A percentile compares a stretch with the other conserved stretches of the same genome.
Conservation (phyloP, 306 rosid genomes). For the Herpetospermum pedunculosum region DNA sequence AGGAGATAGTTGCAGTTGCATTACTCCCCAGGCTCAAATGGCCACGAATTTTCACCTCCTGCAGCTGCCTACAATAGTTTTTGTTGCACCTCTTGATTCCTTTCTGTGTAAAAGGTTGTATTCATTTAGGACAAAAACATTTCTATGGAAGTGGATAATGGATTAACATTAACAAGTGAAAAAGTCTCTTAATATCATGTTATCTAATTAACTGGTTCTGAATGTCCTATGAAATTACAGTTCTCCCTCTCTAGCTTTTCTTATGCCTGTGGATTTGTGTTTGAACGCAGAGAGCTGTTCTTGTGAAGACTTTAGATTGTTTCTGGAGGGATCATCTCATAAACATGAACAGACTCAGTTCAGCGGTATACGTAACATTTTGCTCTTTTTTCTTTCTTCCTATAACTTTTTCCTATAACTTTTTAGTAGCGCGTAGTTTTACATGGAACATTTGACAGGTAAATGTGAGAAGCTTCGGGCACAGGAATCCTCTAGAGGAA, state of each 20-base stretch:
- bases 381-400: slow-evolving; percentile 5
- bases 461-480: slow-evolving; percentile 91
- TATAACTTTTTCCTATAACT: slow-evolving; percentile 15
- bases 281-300: slow-evolving; percentile 69
- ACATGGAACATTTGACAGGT: slow-evolving; percentile 46
- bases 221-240: background rate
- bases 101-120: background rate
- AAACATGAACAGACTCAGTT: slow-evolving; percentile 93
- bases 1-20: background rate
- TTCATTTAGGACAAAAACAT: background rate
- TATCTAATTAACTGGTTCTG: background rate
- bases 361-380: slow-evolving; percentile 48
- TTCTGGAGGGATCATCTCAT: slow-evolving; percentile 98
- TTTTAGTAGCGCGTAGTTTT: slow-evolving; percentile 15
- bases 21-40: background rate
- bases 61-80: background rate
- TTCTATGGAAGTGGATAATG: background rate
- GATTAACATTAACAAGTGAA: background rate
- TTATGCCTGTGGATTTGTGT: background rate
- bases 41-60: background rate
- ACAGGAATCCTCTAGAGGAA: slow-evolving; percentile 94
- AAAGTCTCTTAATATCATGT: background rate
- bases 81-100: background rate
- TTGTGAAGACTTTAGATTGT: slow-evolving; percentile 85
- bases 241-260: background rate